Base-by-base conservation (phyloP, 225 moss, liverwort and hornwort species). In the Sphagnum contortum region DNA sequence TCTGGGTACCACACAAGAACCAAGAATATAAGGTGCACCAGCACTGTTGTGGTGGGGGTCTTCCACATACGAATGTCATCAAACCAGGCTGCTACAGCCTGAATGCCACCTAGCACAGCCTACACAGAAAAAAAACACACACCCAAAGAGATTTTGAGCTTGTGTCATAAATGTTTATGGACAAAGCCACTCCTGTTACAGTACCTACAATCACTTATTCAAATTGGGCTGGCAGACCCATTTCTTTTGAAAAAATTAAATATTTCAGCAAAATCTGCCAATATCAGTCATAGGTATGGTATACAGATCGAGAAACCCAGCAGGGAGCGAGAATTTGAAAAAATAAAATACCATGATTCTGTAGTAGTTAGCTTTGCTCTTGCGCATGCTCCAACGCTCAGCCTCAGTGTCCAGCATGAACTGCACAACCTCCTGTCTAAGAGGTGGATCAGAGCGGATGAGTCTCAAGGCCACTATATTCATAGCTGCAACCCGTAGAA, bases 1-100 rank as follows among this genome's bases (percentile, higher is more conserved):
- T 92, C 96, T 0, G 96, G 96, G 13, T 91, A 90, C 92, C 96
- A 92, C 0, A 92, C 90, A 13, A 92, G 78, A 47, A 98, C 88
- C 54, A 91, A 67, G 56, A 78, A 90, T 0, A 98, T 76, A 5
- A 98, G 79, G 51, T 98, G 96, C 1, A 92, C 92, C 4, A 92
- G 71, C 0, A 90, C 76, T 4, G 96, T 98, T 0, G 96, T 98
- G 2, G 92, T 75, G 44, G 96, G 90, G 58, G 87, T 91, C 63
- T 90, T 93, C 96, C 96, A 98, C 49, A 74, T 85, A 45, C 92
- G 90, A 4, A 98, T 87, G 69, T 92, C 96, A 0, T 87, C 73
- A 12, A 86, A 98, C 96, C 96, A 98, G 62, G 83, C 90, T 62
- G 83, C 86, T 2, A 92, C 81, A 0, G 96, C 96, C 44, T 89